A percentile compares a stretch with the other conserved stretches of the same genome.
Conservation (phyloP, 495 filamentous ascomycete species). For the Chaetomidium leptoderma region DNA sequence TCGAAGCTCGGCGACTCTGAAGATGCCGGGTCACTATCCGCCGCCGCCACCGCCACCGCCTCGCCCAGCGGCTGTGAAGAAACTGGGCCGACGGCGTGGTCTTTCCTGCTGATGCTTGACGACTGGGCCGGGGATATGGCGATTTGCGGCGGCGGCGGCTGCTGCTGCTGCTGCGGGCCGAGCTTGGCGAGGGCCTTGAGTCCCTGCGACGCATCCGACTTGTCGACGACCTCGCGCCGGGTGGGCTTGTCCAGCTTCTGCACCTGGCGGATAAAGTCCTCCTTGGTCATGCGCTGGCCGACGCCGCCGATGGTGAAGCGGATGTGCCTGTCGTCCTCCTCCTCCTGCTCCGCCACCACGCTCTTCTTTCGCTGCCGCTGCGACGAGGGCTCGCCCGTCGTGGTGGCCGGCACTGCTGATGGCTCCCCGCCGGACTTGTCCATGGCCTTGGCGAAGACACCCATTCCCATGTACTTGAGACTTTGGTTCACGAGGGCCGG, state of each 20-base stretch:
- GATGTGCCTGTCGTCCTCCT: slow-evolving; percentile 69
- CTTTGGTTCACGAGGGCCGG: slow-evolving; percentile 42
- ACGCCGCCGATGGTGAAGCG: slow-evolving; percentile 79
- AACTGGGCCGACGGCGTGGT: slow-evolving; percentile 1
- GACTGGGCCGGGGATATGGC: slow-evolving; percentile 13
- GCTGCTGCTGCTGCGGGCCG: slow-evolving; percentile 29
- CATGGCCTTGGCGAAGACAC: slow-evolving; percentile 38
- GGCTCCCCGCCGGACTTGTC: slow-evolving; percentile 42
- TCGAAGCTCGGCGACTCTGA: slow-evolving; percentile 24
- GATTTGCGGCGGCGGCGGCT: slow-evolving; percentile 17
- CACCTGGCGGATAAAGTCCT: slow-evolving; percentile 85
- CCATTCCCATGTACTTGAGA: slow-evolving; percentile 46
- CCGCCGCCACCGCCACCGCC: slow-evolving; percentile 36
- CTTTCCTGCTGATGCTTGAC: slow-evolving; percentile 7
- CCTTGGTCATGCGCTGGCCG: slow-evolving; percentile 76
- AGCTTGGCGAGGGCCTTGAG: slow-evolving; percentile 56
- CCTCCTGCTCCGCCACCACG: slow-evolving; percentile 49
- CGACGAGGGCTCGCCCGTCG: slow-evolving; percentile 34
- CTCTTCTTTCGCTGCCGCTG: slow-evolving; percentile 34
- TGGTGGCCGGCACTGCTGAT: slow-evolving; percentile 49
- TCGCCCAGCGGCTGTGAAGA: slow-evolving; percentile 19
- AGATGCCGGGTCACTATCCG: slow-evolving; percentile 25
- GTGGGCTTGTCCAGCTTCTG: slow-evolving; percentile 72
- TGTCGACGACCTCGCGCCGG: slow-evolving; percentile 64
- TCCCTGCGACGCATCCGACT: slow-evolving; percentile 57